Evolutionary conservation across 1,284 basidiomycete genomes (phyloP), one percentile per base, ranked within the genome.

Genomic region (Ceratobasidium sp.): DNA sequence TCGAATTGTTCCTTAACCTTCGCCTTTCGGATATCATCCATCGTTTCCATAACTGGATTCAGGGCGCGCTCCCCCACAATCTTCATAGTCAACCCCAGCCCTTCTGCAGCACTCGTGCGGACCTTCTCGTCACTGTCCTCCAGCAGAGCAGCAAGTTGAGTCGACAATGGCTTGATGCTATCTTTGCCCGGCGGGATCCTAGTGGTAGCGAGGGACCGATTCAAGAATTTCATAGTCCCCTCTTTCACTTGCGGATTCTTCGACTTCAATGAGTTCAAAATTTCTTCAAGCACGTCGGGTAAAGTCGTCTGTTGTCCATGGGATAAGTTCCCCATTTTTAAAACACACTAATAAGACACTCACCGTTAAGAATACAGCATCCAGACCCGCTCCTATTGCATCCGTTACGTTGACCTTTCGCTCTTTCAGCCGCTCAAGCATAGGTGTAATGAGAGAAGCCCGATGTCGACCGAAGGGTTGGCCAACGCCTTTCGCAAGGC

Each of bases 231-330:
- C 78, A 98, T 85, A 0, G 96, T 92, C 17, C 96, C 94, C 82
- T 98, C 95, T 81, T 98, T 98, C 56, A 99, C 95, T 82, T 98
- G 95, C 0, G 98, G 98, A 81, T 99, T 99, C 86, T 99, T 99
- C 77, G 93, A 93, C 79, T 91, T 91, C 29, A 96, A 84, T 0
- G 92, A 90, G 2, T 90, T 87, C 33, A 94, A 86, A 57, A 97
- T 86, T 80, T 99, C 95, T 29, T 96, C 92, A 71, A 96, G 87
- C 60, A 98, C 89, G 72, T 98, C 97, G 22, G 89, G 83, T 6
- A 99, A 84, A 0, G 91, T 88, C 0, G 91, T 92, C 96, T 97
- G 0, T 67, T 64, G n/a, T 19, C 27, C 27, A 73, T 64, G 74
- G n/a, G 73, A 62, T 81, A 77, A 79, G 78, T 76, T 73, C 75